phyloP scores from a whole-genome alignment of 2,329 filamentous ascomycete species.

The Neofusicoccum ribis region DNA sequence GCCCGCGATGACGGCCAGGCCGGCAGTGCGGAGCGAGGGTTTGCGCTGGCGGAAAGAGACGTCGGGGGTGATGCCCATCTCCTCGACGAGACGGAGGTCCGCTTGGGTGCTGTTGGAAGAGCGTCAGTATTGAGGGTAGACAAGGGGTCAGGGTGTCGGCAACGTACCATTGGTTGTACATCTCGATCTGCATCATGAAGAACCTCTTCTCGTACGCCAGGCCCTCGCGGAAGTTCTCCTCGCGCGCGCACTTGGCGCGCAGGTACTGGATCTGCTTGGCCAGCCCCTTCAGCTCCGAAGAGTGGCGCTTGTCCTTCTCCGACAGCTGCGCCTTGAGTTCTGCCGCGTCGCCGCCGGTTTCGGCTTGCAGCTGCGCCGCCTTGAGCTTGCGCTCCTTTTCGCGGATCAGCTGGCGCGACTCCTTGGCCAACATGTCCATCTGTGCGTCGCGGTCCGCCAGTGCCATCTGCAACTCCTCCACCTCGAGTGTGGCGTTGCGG shows the following conservation, averaged over 20 bases:
- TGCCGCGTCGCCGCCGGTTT: conserved; percentile 30
- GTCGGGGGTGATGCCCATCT: conserved; percentile 70
- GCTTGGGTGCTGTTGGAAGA: conserved; percentile 73
- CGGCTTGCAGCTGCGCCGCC: conserved; percentile 29
- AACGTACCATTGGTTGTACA: conserved; percentile 88
- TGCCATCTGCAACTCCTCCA: conserved; percentile 25
- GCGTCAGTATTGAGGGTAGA: neutral
- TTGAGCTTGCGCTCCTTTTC: conserved; percentile 20
- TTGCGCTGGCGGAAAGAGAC: conserved; percentile 39
- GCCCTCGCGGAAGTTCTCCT: conserved; percentile 76
- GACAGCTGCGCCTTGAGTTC: conserved; percentile 51
- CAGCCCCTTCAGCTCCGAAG: conserved; percentile 77
- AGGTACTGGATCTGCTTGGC: conserved; percentile 90
- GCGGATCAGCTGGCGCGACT: conserved; percentile 22
- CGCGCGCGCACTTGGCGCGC: conserved; percentile 75
- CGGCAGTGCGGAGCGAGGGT: conserved; percentile 51
- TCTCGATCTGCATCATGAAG: conserved; percentile 74
- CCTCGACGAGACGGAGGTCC: conserved; percentile 79
- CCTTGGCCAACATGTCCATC: conserved; percentile 19
- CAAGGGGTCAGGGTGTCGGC: too few species aligned
- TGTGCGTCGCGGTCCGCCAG: conserved; percentile 24
- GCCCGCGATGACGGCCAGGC: conserved; percentile 50
- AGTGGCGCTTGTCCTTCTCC: conserved; percentile 68
- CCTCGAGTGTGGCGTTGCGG: conserved; percentile 23
- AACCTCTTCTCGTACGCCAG: conserved; percentile 86